phyloP scores from a whole-genome alignment of 2,329 filamentous ascomycete species.

The Paecilomyces variotii region DNA sequence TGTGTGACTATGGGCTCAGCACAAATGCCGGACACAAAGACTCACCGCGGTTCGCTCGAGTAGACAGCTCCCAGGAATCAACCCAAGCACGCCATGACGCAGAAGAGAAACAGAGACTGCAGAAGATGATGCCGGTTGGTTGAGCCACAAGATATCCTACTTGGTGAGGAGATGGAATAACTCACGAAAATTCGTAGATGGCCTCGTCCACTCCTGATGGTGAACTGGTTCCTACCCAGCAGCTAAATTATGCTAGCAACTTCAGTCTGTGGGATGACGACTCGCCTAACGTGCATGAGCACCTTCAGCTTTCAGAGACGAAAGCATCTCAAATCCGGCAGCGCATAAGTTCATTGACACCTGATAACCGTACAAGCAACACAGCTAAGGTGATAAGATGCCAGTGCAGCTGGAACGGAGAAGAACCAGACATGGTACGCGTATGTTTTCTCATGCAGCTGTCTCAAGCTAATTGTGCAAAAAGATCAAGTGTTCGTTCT shows the following conservation, averaged over 20 bases:
- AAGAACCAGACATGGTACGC: slow-evolving; percentile 37
- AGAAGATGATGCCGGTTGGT: slow-evolving; percentile 23
- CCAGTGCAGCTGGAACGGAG: slow-evolving; percentile 32
- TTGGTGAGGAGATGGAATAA: neutral
- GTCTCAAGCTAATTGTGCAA: slow-evolving; percentile 5
- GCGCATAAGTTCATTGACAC: slow-evolving; percentile 2
- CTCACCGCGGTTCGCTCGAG: neutral
- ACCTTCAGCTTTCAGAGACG: slow-evolving; percentile 10
- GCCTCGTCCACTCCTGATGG: slow-evolving; percentile 14
- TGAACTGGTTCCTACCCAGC: slow-evolving; percentile 23
- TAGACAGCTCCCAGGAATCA: slow-evolving; percentile 10
- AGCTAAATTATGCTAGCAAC: slow-evolving; percentile 4
- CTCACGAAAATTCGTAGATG: slow-evolving; percentile 12
- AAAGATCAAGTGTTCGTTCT: slow-evolving; percentile 39
- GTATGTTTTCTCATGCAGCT: neutral
- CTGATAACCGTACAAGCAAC: neutral
- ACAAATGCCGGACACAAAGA: neutral
- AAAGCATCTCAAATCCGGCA: slow-evolving; percentile 12
- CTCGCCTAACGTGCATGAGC: neutral
- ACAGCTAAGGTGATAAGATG: slow-evolving; percentile 21
- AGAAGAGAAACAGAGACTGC: slow-evolving; percentile 17
- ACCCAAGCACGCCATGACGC: slow-evolving; percentile 19
- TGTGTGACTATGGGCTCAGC: neutral
- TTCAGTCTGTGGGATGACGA: slow-evolving; percentile 5
- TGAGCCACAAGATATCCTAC: neutral